Conservation (phyloP, 495 filamentous ascomycete genomes). For the Neurospora sp. region DNA sequence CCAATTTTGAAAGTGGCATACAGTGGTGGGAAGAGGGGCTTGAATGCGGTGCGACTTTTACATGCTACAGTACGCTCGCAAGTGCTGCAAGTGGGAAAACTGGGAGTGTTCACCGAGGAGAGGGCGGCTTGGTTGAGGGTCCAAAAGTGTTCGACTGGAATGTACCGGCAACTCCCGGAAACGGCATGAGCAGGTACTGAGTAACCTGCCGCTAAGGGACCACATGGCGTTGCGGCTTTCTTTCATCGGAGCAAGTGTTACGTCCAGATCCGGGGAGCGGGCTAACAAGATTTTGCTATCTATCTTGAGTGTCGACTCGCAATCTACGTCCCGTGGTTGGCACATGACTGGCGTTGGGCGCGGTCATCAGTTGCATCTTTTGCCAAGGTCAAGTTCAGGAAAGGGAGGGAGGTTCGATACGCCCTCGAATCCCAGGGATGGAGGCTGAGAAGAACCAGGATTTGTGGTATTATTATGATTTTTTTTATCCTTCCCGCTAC, state of each 20-base stretch:
- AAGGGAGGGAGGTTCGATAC: background rate
- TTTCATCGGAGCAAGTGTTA: background rate
- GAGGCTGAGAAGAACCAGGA: background rate
- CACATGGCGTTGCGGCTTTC: background rate
- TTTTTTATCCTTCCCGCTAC: background rate
- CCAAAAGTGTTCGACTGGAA: background rate
- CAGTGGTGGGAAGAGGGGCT: background rate
- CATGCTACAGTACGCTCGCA: background rate
- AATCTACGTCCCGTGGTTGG: background rate
- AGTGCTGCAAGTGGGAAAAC: background rate
- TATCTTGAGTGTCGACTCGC: background rate
- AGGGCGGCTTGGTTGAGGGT: background rate
- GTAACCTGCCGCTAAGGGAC: background rate
- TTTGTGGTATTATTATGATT: background rate
- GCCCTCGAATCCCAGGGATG: background rate
- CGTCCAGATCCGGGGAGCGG: background rate
- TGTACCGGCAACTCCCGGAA: constrained; percentile 4
- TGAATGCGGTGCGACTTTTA: background rate
- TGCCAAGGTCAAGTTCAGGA: background rate
- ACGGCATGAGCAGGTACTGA: background rate
- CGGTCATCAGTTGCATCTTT: background rate
- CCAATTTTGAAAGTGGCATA: background rate
- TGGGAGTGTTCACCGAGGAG: background rate
- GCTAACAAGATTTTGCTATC: background rate
- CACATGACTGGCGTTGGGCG: background rate